These are phyloP conservation scores for Suhomyces bolitotheri DNA, from an alignment of 1,139 yeast species.

Conservation along the genomic window DNA sequence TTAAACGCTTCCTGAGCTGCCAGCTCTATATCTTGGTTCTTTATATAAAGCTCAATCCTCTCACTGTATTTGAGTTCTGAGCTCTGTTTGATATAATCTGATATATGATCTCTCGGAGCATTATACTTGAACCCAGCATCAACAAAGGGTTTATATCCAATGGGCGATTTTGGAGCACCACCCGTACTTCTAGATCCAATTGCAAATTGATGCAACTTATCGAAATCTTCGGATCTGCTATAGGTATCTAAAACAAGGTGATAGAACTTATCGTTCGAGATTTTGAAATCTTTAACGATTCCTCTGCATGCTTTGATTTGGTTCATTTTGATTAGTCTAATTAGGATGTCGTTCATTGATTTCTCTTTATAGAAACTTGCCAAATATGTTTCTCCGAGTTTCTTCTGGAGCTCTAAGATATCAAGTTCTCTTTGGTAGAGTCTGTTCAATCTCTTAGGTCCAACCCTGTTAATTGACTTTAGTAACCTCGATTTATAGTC, in stretches of 20 bases:
- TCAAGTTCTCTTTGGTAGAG: conserved; percentile 51
- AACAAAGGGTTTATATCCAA: conserved; percentile 70
- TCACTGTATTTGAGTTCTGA: conserved; percentile 36
- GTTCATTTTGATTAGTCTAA: conserved; percentile 52
- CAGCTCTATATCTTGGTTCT: conserved; percentile 51
- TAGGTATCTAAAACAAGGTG: conserved; percentile 59
- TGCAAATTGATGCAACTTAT: conserved; percentile 54
- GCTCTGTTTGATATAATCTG: conserved; percentile 38
- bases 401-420: conserved; percentile 52
- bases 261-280: conserved; percentile 66
- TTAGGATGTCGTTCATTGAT: conserved; percentile 59
- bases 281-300: conserved; percentile 59
- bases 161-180: conserved; percentile 57
- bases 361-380: conserved; percentile 50
- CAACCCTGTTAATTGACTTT: conserved; percentile 25
- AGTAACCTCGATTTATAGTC: conserved; percentile 28
- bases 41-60: conserved; percentile 51
- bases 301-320: conserved; percentile 61
- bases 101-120: conserved; percentile 43
- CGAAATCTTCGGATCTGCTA: conserved; percentile 57
- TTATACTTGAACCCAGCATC: conserved; percentile 51
- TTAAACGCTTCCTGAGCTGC: conserved; percentile 65
- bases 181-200: conserved; percentile 22
- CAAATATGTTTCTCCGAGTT: conserved; percentile 55
- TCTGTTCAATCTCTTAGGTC: conserved; percentile 24